Evolutionary conservation across 1,284 basidiomycete species (phyloP), one percentile per base, ranked within the genome.

Genomic region (Tilletia caries): DNA sequence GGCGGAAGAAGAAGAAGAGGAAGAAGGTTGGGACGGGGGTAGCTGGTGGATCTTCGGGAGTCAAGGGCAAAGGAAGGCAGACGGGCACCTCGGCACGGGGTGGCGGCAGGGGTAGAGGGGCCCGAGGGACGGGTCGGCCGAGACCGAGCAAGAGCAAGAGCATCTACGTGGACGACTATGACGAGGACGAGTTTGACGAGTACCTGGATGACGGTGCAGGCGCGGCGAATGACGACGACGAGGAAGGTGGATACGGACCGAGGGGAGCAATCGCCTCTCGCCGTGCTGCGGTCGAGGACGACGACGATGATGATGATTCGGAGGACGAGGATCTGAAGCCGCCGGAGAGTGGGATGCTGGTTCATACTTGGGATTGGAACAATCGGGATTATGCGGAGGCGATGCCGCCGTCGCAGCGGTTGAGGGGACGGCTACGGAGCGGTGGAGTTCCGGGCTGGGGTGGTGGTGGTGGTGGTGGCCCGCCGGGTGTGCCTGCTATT

Each of bases 131-230:
- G 13, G 34, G 32, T 34, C 27, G 58, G 18, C 58, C 58, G 33
- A 29, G 33, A 20, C 27, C 32, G 33, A 29, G 58, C 58, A 62
- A 62, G 29, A 62, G 32, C 32, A 25, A 29, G 32, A 62, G 58
- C 32, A 62, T 62, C 32, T 62, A 62, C 34, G 58, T 62, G 58
- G 58, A 62, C 29, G 58, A 62, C 32, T 62, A 62, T n/a, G 58
- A 62, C 32, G 58, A 62, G 32, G 32, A 62, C 32, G 58, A 62
- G 58, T 62, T 62, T 62, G 58, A 62, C n/a, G 58, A 62, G 58
- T 62, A 34, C 20, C 58, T 62, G 8, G 58, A 62, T 34, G 58
- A 62, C 23, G 29, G 12, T 34, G 58, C 13, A 3, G 58, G 29
- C 6, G 32, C 15, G 20, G 58, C 27, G 12, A 20, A 33, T 20